Evolutionary conservation across 768 basidiomycete genomes (phyloP), one percentile per base, ranked within the genome.

Genomic region (Kwoniella pini): DNA sequence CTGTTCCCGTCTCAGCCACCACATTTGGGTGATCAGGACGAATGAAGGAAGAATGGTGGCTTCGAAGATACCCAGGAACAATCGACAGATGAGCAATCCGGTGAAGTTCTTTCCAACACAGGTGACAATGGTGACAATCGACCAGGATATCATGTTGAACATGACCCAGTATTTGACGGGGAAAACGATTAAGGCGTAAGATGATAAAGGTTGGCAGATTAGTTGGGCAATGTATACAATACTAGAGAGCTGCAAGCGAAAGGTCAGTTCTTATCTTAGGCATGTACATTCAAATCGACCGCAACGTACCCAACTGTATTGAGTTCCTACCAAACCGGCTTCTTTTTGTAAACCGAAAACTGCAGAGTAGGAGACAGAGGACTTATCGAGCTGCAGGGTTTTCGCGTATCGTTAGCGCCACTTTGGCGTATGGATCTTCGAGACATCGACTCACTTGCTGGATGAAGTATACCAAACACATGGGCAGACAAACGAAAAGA

Each of bases 31-130:
- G 52, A 83, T 69, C 27, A 74, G 49, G 53, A 84, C 81, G 72
- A 83, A 83, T 49, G 80, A 80, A 4, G 82, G 83, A 30, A 82
- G 80, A 26, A 84, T 82, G 30, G 54, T 81, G 27, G 81, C 81
- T 59, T 83, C 82, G 58, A 82, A 82, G 19, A 81, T 40, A 28
- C 82, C 82, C 27, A 83, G 74, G 71, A 83, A 81, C 53, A 82
- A 79, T 4, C 82, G 79, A 9, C 77, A 73, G 19, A 80, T 72
- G 11, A 83, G 61, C 2, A 84, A 75, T 3, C 81, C 80, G 2
- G 68, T 74, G 42, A 71, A 71, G 54, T 65, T 71, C 17, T 60
- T 46, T 19, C 54, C 60, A 19, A 67, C 48, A 40, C 66, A 53
- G 28, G 67, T 65, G 46, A 33, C 30, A 45, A 53, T 53, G 50